Percentiles rank a stretch among this genome's conserved stretches.
phyloP scores from a whole-genome alignment of 2,329 filamentous ascomycete genomes.

The Diaporthe vaccinii region DNA sequence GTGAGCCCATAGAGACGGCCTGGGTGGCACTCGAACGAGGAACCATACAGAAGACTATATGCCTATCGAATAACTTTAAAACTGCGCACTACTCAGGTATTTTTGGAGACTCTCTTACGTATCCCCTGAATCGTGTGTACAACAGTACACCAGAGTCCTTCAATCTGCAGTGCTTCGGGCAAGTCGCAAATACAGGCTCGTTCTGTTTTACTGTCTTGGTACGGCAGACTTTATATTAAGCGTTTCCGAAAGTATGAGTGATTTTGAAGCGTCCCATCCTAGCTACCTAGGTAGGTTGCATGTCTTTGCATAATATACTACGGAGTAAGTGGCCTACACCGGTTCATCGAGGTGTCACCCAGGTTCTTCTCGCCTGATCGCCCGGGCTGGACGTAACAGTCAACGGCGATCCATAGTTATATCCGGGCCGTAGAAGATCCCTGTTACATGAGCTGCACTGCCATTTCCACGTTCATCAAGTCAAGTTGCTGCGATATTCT shows the following conservation, averaged over 20 bases:
- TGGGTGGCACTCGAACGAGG: neutral
- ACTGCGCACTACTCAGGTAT: neutral
- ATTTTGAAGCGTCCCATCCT: neutral
- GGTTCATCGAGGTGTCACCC: neutral
- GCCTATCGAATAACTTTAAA: neutral
- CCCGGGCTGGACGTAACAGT: neutral
- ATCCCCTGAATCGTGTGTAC: too few relatives aligned
- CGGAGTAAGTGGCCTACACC: too few relatives aligned
- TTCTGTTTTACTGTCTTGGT: neutral
- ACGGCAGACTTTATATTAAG: neutral
- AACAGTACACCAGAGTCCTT: neutral
- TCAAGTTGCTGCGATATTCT: neutral
- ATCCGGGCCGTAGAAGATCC: too few relatives aligned
- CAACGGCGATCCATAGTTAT: neutral
- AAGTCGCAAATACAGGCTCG: neutral
- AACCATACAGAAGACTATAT: neutral
- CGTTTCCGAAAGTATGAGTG: neutral
- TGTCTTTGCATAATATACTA: neutral
- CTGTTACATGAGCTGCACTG: too few relatives aligned
- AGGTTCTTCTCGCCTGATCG: neutral
- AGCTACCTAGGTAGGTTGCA: neutral
- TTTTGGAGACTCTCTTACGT: neutral
- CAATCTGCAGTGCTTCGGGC: neutral
- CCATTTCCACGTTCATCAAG: neutral
- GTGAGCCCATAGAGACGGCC: neutral